Evolutionary conservation across 257 asterid species (phyloP).

Genomic region (Paulownia fortunei): DNA sequence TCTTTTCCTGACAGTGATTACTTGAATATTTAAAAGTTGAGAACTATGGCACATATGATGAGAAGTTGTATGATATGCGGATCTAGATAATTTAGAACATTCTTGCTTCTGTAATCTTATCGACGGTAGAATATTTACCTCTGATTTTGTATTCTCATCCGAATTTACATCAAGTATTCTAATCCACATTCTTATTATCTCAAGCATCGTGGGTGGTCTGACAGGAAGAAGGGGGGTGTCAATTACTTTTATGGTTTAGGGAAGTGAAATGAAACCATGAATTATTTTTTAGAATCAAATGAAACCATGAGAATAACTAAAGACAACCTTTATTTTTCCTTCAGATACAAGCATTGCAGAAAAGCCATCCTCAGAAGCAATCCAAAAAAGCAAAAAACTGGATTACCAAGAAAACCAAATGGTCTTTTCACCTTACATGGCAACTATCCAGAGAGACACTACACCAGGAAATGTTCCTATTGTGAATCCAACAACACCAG

Average conservation of each 20-base stretch:
- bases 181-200: too few species aligned
- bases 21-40: not conserved
- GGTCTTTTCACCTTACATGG: slow-evolving; percentile 46
- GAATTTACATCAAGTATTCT: too few species aligned
- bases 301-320: not conserved
- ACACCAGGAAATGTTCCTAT: slow-evolving; percentile 61
- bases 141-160: too few species aligned
- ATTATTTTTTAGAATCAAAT: not conserved
- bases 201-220: too few species aligned
- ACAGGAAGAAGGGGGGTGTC: too few species aligned
- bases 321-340: slow-evolving; percentile 12
- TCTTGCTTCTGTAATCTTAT: not conserved
- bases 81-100: not conserved
- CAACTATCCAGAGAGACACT: slow-evolving; percentile 43
- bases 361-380: slow-evolving; percentile 41
- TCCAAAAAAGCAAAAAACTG: slow-evolving; percentile 45
- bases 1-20: not conserved
- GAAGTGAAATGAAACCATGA: too few species aligned
- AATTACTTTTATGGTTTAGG: too few species aligned
- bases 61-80: not conserved
- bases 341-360: slow-evolving; percentile 60
- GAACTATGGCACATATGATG: not conserved
- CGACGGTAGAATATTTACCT: not conserved
- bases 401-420: slow-evolving; percentile 48
- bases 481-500: slow-evolving; percentile 74